Conservation (phyloP, 164 flowering plant species). For the Hamamelis virginiana region DNA sequence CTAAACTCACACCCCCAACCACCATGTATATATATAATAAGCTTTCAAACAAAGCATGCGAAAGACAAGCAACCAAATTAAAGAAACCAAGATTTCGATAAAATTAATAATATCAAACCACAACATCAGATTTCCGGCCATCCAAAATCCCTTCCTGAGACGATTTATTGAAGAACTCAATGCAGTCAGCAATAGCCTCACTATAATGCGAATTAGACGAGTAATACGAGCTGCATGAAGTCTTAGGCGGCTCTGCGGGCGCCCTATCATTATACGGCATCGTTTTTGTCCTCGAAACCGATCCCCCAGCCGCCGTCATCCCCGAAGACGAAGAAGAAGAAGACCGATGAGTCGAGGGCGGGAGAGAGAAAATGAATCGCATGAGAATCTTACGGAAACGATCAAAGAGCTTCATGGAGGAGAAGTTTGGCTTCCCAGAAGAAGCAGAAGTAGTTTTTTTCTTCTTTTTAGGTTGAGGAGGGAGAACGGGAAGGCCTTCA, state of each 20-base stretch:
- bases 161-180: constrained; percentile 50
- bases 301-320: no score
- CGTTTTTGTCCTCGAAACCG: background rate
- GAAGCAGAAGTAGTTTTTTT: no score
- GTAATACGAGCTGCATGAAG: constrained; percentile 45
- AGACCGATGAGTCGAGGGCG: constrained; percentile 17
- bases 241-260: constrained; percentile 73
- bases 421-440: constrained; percentile 26
- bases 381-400: constrained; percentile 62
- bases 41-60: no score
- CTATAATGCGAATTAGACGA: constrained; percentile 40
- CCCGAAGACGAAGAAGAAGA: background rate
- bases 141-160: constrained; percentile 20
- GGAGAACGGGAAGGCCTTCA: background rate
- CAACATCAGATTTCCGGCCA: constrained; percentile 24
- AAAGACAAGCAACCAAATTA: no score
- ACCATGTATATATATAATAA: no score
- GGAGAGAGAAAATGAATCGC: constrained; percentile 54
- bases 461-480: background rate
- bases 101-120: background rate
- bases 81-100: no score
- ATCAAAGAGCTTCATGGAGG: constrained; percentile 65
- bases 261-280: no score
- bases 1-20: no score
- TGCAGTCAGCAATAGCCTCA: constrained; percentile 50